Base-by-base conservation (phyloP, 306 rosid species). In the Arachis hypogaea region DNA sequence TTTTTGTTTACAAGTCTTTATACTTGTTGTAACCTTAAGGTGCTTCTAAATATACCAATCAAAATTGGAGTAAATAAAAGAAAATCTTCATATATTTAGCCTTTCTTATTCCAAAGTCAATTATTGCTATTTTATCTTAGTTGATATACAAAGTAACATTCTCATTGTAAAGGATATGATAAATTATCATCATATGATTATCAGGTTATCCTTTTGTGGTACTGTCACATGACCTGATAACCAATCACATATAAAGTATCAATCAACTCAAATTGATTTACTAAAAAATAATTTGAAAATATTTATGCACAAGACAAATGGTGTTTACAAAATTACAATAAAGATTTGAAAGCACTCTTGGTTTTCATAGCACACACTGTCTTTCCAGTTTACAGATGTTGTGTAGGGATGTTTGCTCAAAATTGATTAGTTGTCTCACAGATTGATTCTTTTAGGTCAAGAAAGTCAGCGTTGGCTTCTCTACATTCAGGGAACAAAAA, bases 401-500 rank as follows among this genome's bases (percentile, higher is more conserved):
- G 50, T 60, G 67, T 70, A 28, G 30, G 74, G 65, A 66, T 70
- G 36, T 58, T 50, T 68, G 60, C 71, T 75, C 14, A 58, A 63
- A 81, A 71, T 61, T 18, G 54, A 30, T 14, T 57, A 58, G 75
- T 63, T 78, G 12, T 54, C 72, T 78, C 43, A 78, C 63, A 11
- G n/a, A 11, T 74, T 81, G 71, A 36, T 72, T 77, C 42, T 63
- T 33, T 81, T 79, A 93, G 98, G 82, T 87, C 85, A 60, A 89
- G 83, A 82, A 84, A 88, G 74, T 88, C 94, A 52, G 96, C 98
- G 43, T 42, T 91, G 77, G 83, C 80, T 78, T 88, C 86, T 59
- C 76, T 94, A 75, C 86, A 76, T 62, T 91, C 97, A 47, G 91
- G 92, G 79, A 91, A 91, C 79, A 83, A 79, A 82, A 91, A 77